Conservation (phyloP, 306 rosid genomes). For the Glycine soja region DNA sequence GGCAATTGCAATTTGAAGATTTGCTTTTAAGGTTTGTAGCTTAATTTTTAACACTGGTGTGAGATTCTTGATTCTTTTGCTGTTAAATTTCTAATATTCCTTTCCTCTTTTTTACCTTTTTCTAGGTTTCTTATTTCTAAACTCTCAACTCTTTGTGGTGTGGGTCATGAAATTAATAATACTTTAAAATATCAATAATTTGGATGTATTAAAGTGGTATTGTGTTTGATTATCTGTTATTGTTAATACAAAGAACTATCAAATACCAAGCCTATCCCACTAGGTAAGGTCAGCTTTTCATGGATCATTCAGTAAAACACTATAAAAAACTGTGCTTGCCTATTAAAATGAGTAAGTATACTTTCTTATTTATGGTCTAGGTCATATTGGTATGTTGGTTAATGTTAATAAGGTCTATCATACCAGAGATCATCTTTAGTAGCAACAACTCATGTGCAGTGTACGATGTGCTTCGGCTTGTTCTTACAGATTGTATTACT, state of each 20-base stretch:
- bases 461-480: slow-evolving; percentile 6
- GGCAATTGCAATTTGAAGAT: slow-evolving; percentile 81
- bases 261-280: background rate
- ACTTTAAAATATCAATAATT: slow-evolving; percentile 16
- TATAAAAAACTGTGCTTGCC: too few species aligned
- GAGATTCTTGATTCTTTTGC: slow-evolving; percentile 23
- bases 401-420: background rate
- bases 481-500: slow-evolving; percentile 80
- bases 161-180: slow-evolving; percentile 17
- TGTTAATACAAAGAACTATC: background rate
- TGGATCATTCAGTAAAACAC: too few species aligned
- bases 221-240: slow-evolving; percentile 8
- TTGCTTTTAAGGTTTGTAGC: slow-evolving; percentile 82
- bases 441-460: background rate
- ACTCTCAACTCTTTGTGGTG: background rate
- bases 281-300: too few species aligned
- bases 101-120: slow-evolving; percentile 29
- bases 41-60: slow-evolving; percentile 1
- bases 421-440: slow-evolving; percentile 8
- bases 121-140: slow-evolving; percentile 8
- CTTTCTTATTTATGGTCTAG: too few species aligned
- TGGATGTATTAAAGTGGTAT: slow-evolving; percentile 33
- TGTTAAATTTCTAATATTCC: slow-evolving; percentile 3
- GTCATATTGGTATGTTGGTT: slow-evolving; percentile 24
- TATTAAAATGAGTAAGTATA: too few species aligned